Base-by-base conservation (phyloP, 345 rosid species). In the Pistacia atlantica region DNA sequence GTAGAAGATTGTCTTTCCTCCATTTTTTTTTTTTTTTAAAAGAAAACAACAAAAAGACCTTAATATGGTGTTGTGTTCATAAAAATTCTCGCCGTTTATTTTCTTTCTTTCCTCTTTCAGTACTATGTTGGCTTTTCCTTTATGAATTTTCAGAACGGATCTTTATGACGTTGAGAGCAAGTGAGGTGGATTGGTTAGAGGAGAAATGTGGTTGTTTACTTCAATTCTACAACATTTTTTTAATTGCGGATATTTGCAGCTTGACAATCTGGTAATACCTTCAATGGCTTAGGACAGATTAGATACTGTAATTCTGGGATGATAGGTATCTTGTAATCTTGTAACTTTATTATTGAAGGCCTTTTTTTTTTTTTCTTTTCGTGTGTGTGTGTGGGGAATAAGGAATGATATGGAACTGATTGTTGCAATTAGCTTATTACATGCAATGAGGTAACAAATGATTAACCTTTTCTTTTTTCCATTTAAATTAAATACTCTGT, bases 131-230 rank as follows among this genome's bases (percentile, higher is more conserved):
- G 18, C 71, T 75, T 54, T 80, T 84, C 88, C 89, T 80, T 84
- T 20, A 86, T 73, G 16, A 22, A 57, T 78, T 20, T 82, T 65
- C 80, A 88, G 91, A 28, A 25, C 91, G 4, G 87, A 88, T 69
- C 28, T 88, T 1, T 88, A 88, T 55, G 91, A 88, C 10, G 46
- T 49, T 1, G 91, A 88, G 81, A 86, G 91, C 91, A 85, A 86
- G 86, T 88, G 82, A 86, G 13, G 2, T 7, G 79, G 64, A 42
- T 45, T 48, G 31, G 35, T 18, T 17, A 71, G 62, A 20, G 14
- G 69, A 55, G 63, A 59, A 67, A n/a, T 55, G 72, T 52, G 71
- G 71, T 71, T 48, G 45, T 4, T 42, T 71, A 38, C 46, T 20
- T 57, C 66, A 14, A 56, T 51, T 68, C 13, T 38, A 11, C 67